A percentile compares a stretch with the other conserved stretches of the same genome.
phyloP scores from a whole-genome alignment of 2,329 filamentous ascomycete genomes.

The Aspergillus piperis region DNA sequence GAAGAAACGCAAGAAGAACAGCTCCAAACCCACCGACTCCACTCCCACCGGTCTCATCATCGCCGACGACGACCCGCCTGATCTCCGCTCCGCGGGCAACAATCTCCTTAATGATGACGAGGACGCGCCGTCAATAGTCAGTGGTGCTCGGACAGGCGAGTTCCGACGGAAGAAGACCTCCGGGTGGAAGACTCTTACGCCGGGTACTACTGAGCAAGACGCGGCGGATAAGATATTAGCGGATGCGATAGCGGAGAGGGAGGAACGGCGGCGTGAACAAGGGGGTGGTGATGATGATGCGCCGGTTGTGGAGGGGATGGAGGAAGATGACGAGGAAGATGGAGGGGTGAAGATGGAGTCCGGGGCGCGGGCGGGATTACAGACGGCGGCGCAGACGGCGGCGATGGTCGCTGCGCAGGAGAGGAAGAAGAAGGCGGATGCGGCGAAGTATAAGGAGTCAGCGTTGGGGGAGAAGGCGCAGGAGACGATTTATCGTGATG shows the following conservation, averaged over 20 bases:
- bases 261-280: slow-evolving; percentile 52
- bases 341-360: slow-evolving; percentile 71
- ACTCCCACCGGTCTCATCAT: slow-evolving; percentile 47
- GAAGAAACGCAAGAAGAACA: slow-evolving; percentile 59
- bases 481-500: slow-evolving; percentile 94
- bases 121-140: slow-evolving; percentile 35
- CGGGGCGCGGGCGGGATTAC: slow-evolving; percentile 82
- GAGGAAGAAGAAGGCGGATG: slow-evolving; percentile 49
- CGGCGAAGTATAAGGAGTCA: slow-evolving; percentile 44
- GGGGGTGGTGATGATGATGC: slow-evolving; percentile 50
- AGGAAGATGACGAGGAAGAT: slow-evolving; percentile 31
- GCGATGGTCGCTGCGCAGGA: slow-evolving; percentile 69
- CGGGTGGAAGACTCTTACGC: slow-evolving; percentile 72
- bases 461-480: slow-evolving; percentile 52
- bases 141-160: slow-evolving; percentile 38
- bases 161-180: slow-evolving; percentile 78
- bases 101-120: slow-evolving; percentile 37
- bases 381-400: slow-evolving; percentile 77
- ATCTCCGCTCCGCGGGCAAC: slow-evolving; percentile 33
- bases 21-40: slow-evolving; percentile 43
- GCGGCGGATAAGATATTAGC: slow-evolving; percentile 50
- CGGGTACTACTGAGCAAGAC: slow-evolving; percentile 11
- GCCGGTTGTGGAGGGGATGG: slow-evolving; percentile 45
- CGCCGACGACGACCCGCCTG: slow-evolving; percentile 44
- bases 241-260: slow-evolving; percentile 75